A percentile compares a stretch with the other conserved stretches of the same genome.
Conservation (phyloP, 2,329 filamentous ascomycete genomes). For the Aspergillus spinulosporus region DNA sequence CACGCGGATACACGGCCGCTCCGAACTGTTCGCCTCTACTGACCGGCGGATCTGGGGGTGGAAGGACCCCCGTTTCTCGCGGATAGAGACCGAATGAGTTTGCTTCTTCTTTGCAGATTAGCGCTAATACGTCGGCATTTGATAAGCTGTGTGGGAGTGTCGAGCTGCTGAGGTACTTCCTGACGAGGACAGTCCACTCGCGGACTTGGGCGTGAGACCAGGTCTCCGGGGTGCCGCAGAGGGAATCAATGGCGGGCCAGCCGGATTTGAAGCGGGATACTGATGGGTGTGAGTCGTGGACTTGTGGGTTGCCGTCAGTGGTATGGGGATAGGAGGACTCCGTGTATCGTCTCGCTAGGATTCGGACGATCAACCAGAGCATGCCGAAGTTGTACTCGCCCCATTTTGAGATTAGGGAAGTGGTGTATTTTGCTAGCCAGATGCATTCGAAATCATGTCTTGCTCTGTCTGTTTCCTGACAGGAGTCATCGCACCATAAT, state of each 20-base stretch:
- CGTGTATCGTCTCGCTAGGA: constrained; percentile 26
- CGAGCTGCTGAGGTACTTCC: constrained; percentile 29
- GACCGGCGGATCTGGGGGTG: constrained; percentile 4
- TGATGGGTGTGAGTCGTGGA: not conserved
- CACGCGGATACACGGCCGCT: constrained; percentile 23
- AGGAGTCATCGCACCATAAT: constrained; percentile 29
- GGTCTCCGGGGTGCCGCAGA: constrained; percentile 32
- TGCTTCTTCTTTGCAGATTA: constrained; percentile 25
- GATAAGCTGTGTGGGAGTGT: constrained; percentile 17
- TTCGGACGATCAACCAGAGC: constrained; percentile 37
- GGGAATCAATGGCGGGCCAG: constrained; percentile 29
- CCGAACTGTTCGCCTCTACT: constrained; percentile 23
- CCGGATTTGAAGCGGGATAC: constrained; percentile 17
- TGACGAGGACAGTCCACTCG: constrained; percentile 29
- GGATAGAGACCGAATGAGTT: constrained; percentile 20
- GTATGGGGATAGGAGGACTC: not conserved
- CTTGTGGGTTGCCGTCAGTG: not conserved
- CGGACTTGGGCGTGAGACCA: constrained; percentile 33
- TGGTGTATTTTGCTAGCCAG: constrained; percentile 31
- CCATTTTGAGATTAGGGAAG: constrained; percentile 29
- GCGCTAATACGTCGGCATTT: constrained; percentile 6
- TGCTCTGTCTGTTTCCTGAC: constrained; percentile 23
- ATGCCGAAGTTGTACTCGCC: constrained; percentile 37
- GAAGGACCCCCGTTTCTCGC: constrained; percentile 2
- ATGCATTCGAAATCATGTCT: constrained; percentile 35